Evolutionary conservation across 768 basidiomycete species (phyloP).

Genomic region (Calocera viscosa): DNA sequence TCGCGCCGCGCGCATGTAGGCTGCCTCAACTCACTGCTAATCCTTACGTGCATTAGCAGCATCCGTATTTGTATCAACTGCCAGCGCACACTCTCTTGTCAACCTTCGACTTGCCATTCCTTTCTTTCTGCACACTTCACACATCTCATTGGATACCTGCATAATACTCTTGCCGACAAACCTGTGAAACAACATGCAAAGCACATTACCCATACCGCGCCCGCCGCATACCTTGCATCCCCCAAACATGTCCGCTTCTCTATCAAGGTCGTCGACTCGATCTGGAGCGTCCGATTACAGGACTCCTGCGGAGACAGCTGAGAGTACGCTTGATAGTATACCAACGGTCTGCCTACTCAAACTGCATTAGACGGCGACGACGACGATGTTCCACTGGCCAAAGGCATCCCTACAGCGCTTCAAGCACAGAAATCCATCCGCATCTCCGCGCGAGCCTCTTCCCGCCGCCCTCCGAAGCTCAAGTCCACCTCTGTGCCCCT

Average conservation of each 20-base stretch:
- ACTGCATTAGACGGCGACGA: slow-evolving; percentile 10
- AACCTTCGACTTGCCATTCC: too few species aligned
- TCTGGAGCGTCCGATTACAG: background rate
- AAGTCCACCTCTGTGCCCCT: background rate
- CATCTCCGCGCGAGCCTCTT: slow-evolving; percentile 19
- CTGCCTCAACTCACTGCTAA: too few species aligned
- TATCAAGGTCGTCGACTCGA: background rate
- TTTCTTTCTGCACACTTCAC: too few species aligned
- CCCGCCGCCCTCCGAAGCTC: background rate
- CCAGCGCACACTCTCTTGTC: too few species aligned
- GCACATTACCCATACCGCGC: too few species aligned
- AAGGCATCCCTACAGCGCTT: slow-evolving; percentile 69
- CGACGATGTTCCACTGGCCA: slow-evolving; percentile 76
- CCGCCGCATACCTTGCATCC: background rate
- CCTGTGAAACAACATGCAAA: too few species aligned
- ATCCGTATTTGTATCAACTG: too few species aligned
- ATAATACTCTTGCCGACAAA: too few species aligned
- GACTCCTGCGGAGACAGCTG: background rate
- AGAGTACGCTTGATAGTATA: background rate
- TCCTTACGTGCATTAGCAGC: too few species aligned
- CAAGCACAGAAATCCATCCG: slow-evolving; percentile 72
- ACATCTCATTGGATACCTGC: too few species aligned
- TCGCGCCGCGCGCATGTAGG: too few species aligned
- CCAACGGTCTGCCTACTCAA: background rate
- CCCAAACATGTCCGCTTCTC: background rate